Evolutionary conservation across 805 yeast species (phyloP).

Genomic region (Zygoascus tannicola): DNA sequence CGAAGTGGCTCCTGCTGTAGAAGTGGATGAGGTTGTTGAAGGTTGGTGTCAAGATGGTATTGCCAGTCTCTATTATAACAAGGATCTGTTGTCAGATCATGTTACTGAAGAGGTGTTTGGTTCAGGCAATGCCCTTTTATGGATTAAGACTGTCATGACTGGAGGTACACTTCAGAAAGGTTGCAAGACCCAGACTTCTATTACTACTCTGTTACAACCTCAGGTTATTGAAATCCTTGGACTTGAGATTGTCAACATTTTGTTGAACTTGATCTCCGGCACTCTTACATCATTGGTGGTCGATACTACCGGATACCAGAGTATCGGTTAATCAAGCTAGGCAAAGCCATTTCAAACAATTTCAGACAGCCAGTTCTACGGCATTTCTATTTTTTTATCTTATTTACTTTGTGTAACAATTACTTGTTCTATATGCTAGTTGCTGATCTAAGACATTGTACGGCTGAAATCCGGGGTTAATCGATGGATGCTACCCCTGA

Average conservation of each 20-base stretch:
- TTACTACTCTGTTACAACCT: background rate
- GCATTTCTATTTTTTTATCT: too few species aligned
- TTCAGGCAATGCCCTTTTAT: conserved; percentile 8
- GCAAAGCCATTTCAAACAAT: too few species aligned
- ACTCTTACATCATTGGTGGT: background rate
- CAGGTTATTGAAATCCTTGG: background rate
- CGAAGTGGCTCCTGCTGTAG: conserved; percentile 14
- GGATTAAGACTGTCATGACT: background rate
- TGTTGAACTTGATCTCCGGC: background rate
- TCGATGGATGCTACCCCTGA: too few species aligned
- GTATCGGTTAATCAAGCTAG: background rate
- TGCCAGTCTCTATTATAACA: conserved; percentile 9
- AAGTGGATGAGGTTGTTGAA: conserved; percentile 14
- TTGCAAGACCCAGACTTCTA: background rate
- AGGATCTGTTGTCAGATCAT: conserved; percentile 8
- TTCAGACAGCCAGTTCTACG: too few species aligned
- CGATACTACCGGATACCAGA: background rate
- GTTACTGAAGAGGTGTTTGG: conserved; percentile 8
- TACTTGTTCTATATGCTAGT: too few species aligned
- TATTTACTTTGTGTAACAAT: too few species aligned
- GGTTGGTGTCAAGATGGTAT: conserved; percentile 20
- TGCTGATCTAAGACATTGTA: too few species aligned
- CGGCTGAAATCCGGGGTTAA: too few species aligned
- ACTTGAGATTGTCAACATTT: background rate
- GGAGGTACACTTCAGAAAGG: background rate